Evolutionary conservation across 495 filamentous ascomycete species (phyloP).

Genomic region (Elasticomyces elasticus): DNA sequence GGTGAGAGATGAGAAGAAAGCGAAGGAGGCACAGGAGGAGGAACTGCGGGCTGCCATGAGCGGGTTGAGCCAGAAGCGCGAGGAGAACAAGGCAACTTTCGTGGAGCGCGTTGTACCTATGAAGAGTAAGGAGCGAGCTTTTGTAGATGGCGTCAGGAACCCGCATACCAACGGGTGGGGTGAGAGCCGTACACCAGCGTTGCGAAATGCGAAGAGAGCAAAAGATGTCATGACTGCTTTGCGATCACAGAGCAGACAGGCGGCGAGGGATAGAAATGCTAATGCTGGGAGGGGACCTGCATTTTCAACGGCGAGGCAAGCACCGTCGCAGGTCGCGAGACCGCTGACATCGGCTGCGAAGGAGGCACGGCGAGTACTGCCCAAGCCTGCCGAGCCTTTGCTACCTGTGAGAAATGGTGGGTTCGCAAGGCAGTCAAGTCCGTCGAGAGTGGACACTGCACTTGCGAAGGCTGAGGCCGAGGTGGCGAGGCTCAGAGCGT

Average conservation of each 20-base stretch:
- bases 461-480: not conserved
- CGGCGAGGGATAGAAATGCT: not conserved
- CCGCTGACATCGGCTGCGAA: not conserved
- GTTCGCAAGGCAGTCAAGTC: not conserved
- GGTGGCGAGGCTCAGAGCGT: not conserved
- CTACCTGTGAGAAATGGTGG: not conserved
- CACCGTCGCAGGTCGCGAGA: not conserved
- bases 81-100: constrained; percentile 8
- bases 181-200: not conserved
- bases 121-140: not conserved
- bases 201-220: constrained; percentile 16
- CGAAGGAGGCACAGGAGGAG: constrained; percentile 20
- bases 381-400: not conserved
- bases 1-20: constrained; percentile 11
- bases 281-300: not conserved
- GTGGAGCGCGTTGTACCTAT: constrained; percentile 5
- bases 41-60: constrained; percentile 18
- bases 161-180: not conserved
- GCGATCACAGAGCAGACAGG: constrained; percentile 2
- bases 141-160: constrained; percentile 8
- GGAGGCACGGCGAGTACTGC: constrained; percentile 2
- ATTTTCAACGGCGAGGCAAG: not conserved
- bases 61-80: constrained; percentile 16
- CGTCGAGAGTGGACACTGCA: not conserved
- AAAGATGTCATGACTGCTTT: constrained; percentile 5